Evolutionary conservation across 2,329 filamentous ascomycete species (phyloP).

Genomic region (Microsporum ferrugineum): DNA sequence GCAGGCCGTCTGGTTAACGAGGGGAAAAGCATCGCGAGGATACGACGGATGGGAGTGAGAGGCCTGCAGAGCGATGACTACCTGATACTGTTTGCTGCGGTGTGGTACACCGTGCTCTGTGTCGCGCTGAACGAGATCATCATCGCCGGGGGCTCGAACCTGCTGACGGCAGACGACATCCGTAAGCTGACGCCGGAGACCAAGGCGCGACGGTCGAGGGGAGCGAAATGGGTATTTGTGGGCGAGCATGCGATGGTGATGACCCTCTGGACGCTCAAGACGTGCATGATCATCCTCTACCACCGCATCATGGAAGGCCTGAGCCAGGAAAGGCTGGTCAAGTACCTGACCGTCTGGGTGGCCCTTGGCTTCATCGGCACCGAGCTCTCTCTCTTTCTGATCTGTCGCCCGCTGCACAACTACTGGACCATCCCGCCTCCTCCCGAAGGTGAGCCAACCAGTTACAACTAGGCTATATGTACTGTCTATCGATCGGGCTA

Average conservation of each 20-base stretch:
- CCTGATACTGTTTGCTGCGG: conserved; percentile 43
- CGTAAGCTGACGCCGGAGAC: conserved; percentile 36
- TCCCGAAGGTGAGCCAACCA: background rate
- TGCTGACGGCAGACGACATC: conserved; percentile 43
- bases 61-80: conserved; percentile 46
- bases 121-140: conserved; percentile 45
- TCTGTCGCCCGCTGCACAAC: conserved; percentile 33
- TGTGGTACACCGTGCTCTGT: conserved; percentile 47
- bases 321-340: conserved; percentile 26
- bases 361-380: conserved; percentile 37
- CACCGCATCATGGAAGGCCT: conserved; percentile 37
- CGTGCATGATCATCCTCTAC: conserved; percentile 45
- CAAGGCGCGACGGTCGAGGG: conserved; percentile 34
- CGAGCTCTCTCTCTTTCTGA: conserved; percentile 41
- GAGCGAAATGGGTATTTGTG: conserved; percentile 52
- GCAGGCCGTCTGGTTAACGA: background rate
- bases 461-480: background rate
- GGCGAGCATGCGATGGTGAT: conserved; percentile 54
- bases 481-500: conserved; percentile 15
- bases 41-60: conserved; percentile 35
- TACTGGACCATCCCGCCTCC: conserved; percentile 24
- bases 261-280: conserved; percentile 42
- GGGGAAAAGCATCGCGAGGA: conserved; percentile 25
- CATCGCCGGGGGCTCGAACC: conserved; percentile 46
- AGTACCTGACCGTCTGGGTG: conserved; percentile 33